Evolutionary conservation across 495 filamentous ascomycete genomes (phyloP).

Genomic region (Talaromyces stipitatus): DNA sequence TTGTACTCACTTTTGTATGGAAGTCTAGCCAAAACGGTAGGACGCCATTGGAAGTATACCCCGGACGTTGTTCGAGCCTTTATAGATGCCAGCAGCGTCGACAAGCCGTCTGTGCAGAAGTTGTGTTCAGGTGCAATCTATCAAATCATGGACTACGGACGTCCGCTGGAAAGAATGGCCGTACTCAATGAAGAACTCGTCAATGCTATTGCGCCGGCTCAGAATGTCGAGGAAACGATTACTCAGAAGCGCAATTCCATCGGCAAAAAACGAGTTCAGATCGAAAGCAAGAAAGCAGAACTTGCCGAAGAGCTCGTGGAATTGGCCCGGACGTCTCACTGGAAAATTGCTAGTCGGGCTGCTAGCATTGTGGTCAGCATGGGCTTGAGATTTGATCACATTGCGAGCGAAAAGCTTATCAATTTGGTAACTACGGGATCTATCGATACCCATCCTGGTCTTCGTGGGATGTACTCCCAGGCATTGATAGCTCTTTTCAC

Average conservation of each 20-base stretch:
- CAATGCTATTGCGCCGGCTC: constrained; percentile 63
- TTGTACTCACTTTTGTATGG: constrained; percentile 86
- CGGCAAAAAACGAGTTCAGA: constrained; percentile 58
- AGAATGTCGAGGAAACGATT: constrained; percentile 58
- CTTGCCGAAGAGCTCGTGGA: constrained; percentile 76
- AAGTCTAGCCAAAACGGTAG: constrained; percentile 77
- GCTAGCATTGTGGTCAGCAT: constrained; percentile 83
- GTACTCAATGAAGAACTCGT: constrained; percentile 70
- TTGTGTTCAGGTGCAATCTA: constrained; percentile 74
- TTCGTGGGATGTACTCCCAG: constrained; percentile 72
- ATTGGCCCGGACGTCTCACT: constrained; percentile 71
- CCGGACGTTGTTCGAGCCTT: constrained; percentile 79
- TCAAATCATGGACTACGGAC: constrained; percentile 85
- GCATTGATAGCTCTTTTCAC: constrained; percentile 75
- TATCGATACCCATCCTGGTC: constrained; percentile 81
- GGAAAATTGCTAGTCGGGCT: constrained; percentile 89
- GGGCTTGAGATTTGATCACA: constrained; percentile 78
- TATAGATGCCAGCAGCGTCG: constrained; percentile 79
- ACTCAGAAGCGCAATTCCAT: constrained; percentile 60
- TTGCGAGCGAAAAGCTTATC: constrained; percentile 72
- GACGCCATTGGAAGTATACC: constrained; percentile 87
- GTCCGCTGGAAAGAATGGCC: constrained; percentile 75
- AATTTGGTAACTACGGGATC: constrained; percentile 78
- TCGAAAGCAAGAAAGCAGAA: constrained; percentile 75
- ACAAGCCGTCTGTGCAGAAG: constrained; percentile 90